Evolutionary conservation across 1,284 basidiomycete genomes (phyloP).

Genomic region (Malassezia nana): DNA sequence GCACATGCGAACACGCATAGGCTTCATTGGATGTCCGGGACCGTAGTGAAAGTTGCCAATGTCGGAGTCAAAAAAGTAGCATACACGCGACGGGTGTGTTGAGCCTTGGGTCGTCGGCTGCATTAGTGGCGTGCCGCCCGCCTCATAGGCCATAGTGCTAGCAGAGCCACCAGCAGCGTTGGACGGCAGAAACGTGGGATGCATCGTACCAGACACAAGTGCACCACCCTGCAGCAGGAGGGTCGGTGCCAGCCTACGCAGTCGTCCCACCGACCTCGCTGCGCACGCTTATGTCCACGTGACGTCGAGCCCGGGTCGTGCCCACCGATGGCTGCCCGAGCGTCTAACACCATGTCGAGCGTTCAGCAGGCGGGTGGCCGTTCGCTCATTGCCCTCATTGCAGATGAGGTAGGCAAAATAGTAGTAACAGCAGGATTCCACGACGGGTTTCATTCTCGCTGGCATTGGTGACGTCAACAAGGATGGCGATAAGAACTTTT

Average conservation of each 20-base stretch:
- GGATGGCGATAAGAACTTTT: constrained; percentile 44
- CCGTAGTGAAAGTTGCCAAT: constrained; percentile 98
- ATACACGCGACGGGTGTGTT: constrained; percentile 35
- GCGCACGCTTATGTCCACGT: constrained; percentile 7
- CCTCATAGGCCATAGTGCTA: neutral
- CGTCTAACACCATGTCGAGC: constrained; percentile 11
- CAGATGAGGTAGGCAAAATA: constrained; percentile 15
- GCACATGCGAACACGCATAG: constrained; percentile 82
- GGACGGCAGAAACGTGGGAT: constrained; percentile 14
- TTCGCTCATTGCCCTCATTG: constrained; percentile 19
- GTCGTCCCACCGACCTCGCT: neutral
- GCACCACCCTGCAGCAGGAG: neutral
- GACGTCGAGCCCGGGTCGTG: constrained; percentile 3
- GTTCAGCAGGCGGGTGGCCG: constrained; percentile 17
- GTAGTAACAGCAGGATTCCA: constrained; percentile 30
- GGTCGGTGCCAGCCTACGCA: neutral
- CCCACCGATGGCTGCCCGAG: neutral
- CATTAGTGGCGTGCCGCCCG: constrained; percentile 20
- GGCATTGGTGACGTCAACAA: constrained; percentile 44
- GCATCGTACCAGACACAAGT: neutral
- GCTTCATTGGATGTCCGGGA: constrained; percentile 62
- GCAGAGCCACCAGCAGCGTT: constrained; percentile 15
- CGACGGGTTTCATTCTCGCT: constrained; percentile 45
- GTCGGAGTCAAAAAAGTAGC: constrained; percentile 67
- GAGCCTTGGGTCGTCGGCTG: constrained; percentile 25